These are phyloP conservation scores for Populus hybrid DNA, from an alignment of 441 rosid species.

Conservation along the genomic window DNA sequence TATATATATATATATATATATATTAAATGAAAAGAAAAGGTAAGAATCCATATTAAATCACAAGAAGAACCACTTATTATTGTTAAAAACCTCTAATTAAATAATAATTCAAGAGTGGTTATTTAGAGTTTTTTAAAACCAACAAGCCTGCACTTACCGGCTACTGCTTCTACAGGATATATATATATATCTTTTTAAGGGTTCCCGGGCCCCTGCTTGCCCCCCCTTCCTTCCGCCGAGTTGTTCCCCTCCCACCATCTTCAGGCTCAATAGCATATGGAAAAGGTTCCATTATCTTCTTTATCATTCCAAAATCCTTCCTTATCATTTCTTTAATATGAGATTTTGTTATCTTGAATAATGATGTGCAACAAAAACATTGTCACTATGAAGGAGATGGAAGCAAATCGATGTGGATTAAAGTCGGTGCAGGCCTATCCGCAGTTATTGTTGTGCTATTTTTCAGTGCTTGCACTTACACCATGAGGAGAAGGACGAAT, in stretches of 20 bases:
- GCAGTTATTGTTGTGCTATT: not conserved
- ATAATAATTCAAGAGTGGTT: too few relatives aligned
- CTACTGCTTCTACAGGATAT: too few relatives aligned
- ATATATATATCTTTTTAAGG: too few relatives aligned
- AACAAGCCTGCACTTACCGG: too few relatives aligned
- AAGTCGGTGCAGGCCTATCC: not conserved
- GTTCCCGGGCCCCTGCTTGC: too few relatives aligned
- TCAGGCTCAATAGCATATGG: not conserved
- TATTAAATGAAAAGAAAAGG: too few relatives aligned
- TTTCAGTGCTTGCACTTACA: not conserved
- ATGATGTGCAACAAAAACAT: not conserved
- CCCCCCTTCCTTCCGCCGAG: too few relatives aligned
- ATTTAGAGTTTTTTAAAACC: too few relatives aligned
- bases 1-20: too few relatives aligned
- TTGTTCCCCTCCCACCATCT: not conserved
- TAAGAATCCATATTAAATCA: too few relatives aligned
- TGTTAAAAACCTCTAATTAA: too few relatives aligned
- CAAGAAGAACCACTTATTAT: too few relatives aligned
- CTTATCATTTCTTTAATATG: not conserved
- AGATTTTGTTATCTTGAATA: not conserved
- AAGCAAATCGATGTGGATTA: not conserved
- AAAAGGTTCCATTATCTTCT: not conserved
- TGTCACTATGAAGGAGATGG: not conserved
- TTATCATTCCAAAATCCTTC: not conserved
- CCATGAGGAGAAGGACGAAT: not conserved